phyloP scores from a whole-genome alignment of 208 protist species.

The Trypanosoma melophagium region DNA sequence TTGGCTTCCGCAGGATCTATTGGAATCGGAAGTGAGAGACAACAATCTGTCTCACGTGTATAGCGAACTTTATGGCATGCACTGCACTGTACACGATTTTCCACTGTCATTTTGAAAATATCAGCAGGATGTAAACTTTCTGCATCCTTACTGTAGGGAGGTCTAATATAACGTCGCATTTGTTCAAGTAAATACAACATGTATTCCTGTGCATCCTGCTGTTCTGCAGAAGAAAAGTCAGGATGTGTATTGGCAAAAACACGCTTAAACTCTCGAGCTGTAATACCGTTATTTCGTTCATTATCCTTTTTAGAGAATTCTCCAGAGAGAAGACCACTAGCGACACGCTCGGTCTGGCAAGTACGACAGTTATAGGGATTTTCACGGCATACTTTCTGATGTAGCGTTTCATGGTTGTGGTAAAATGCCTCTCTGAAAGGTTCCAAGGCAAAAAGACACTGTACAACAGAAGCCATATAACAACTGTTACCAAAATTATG shows the following conservation, averaged over 20 bases:
- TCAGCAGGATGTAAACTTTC: conserved; percentile 37
- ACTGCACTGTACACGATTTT: conserved; percentile 90
- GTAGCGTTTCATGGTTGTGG: conserved; percentile 32
- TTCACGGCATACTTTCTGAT: conserved; percentile 52
- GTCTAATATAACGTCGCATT: conserved; percentile 72
- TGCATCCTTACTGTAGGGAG: conserved; percentile 4
- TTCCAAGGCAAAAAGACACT: conserved; percentile 88
- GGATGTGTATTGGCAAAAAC: conserved; percentile 92
- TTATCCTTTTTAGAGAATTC: conserved; percentile 80
- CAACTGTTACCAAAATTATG: conserved; percentile 98
- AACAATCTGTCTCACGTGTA: conserved; percentile 72
- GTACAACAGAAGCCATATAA: conserved; percentile 95
- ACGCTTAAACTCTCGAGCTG: conserved; percentile 93
- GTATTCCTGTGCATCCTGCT: conserved; percentile 97
- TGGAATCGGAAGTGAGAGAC: conserved; percentile 89
- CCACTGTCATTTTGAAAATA: conserved; percentile 77
- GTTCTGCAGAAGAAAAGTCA: conserved; percentile 94
- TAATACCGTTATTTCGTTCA: conserved; percentile 73
- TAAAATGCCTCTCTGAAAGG: conserved; percentile 84
- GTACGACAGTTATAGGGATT: conserved; percentile 68
- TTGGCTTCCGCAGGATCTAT: conserved; percentile 53
- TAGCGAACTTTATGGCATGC: conserved; percentile 88
- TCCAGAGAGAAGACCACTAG: conserved; percentile 90
- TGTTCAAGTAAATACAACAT: conserved; percentile 91
- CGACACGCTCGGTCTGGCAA: conserved; percentile 93